Evolutionary conservation across 2,329 filamentous ascomycete species (phyloP).

Genomic region (Hymenoscyphus infarciens): DNA sequence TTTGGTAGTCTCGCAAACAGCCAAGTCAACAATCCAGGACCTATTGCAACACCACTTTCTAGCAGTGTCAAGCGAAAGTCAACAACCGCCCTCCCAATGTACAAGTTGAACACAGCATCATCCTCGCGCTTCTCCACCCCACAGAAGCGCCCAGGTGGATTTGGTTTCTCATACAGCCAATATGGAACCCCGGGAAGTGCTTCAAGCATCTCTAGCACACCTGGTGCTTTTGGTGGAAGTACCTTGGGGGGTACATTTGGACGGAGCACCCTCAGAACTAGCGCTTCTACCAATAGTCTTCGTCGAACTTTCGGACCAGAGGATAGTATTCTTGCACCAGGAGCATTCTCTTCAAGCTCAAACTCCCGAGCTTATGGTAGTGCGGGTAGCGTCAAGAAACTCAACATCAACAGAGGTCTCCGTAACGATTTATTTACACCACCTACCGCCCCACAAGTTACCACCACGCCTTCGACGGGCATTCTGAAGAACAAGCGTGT

Average conservation of each 20-base stretch:
- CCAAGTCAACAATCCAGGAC: conserved; percentile 71
- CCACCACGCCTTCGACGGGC: conserved; percentile 45
- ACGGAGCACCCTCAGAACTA: conserved; percentile 76
- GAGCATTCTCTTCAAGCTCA: conserved; percentile 72
- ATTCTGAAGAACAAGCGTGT: conserved; percentile 72
- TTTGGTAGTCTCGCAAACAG: conserved; percentile 69
- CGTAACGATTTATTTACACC: conserved; percentile 67
- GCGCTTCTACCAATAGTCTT: conserved; percentile 81
- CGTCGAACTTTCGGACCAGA: conserved; percentile 77
- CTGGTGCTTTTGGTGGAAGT: conserved; percentile 6
- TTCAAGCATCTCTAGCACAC: conserved; percentile 59
- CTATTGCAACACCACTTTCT: conserved; percentile 84
- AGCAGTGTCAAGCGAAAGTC: conserved; percentile 70
- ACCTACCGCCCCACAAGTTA: conserved; percentile 40
- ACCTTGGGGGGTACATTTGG: conserved; percentile 47
- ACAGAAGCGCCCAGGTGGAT: conserved; percentile 83
- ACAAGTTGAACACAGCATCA: conserved; percentile 80
- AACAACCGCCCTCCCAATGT: conserved; percentile 76
- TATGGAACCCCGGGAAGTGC: conserved; percentile 57
- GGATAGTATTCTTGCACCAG: conserved; percentile 81
- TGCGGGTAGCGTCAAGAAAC: conserved; percentile 75
- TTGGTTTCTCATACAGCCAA: conserved; percentile 90
- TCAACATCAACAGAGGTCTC: conserved; percentile 87
- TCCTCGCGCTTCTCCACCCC: conserved; percentile 78
- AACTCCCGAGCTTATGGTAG: conserved; percentile 62